Conservation (phyloP, 1,139 yeast species). For the Hyphopichia buzzinii region DNA sequence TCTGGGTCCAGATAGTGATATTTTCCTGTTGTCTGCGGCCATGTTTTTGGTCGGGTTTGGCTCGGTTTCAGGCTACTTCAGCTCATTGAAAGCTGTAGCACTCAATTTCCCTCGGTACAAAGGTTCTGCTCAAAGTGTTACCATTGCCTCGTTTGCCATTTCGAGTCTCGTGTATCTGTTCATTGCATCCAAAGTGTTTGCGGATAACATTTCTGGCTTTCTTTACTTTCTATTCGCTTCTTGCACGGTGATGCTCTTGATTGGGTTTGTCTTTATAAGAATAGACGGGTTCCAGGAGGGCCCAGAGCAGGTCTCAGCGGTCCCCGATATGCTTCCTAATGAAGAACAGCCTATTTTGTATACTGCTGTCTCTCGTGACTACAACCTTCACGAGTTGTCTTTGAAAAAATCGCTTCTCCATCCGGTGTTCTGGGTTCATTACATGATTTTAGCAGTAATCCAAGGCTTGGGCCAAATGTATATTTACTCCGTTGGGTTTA, state of each 20-base stretch:
- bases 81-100: conserved; percentile 35
- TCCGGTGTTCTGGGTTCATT: conserved; percentile 47
- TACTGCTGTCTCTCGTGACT: conserved; percentile 6
- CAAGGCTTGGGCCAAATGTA: conserved; percentile 80
- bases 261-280: conserved; percentile 31
- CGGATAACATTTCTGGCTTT: conserved; percentile 22
- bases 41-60: conserved; percentile 35
- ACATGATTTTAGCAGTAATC: conserved; percentile 54
- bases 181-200: conserved; percentile 19
- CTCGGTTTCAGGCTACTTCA: conserved; percentile 33
- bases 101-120: conserved; percentile 30
- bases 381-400: conserved; percentile 12
- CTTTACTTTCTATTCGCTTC: conserved; percentile 22
- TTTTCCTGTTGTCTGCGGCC: conserved; percentile 19
- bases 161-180: conserved; percentile 27
- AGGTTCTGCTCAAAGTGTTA: conserved; percentile 35
- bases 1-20: conserved; percentile 15
- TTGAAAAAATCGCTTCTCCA: conserved; percentile 19
- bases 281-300: conserved; percentile 24
- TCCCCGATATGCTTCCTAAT: background rate
- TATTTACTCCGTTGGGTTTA: conserved; percentile 71
- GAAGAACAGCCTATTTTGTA: conserved; percentile 4
- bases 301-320: background rate
- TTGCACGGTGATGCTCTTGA: conserved; percentile 23
- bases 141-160: conserved; percentile 42